Percentiles rank a stretch among this genome's conserved stretches.
These are phyloP conservation scores for maize (Zea mays) DNA, from an alignment of 176 grass and related monocot genomes.

Conservation along the genomic window Zm-B73-REFERENCE-NAM-5.0 NC_050102.1:2644501-2645000, in stretches of 20 bases:
- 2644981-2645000: background rate
- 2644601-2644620: background rate
- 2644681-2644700: slow-evolving; percentile 96
- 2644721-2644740: no score
- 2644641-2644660: no score
- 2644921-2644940: slow-evolving; percentile 6
- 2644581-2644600: background rate
- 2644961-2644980: background rate
- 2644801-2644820: slow-evolving; percentile 97
- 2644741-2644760: background rate
- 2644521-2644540: no score
- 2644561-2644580: background rate
- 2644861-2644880: slow-evolving; percentile 98
- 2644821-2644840: slow-evolving; percentile 99
- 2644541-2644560: no score
- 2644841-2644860: slow-evolving; percentile 84
- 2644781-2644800: slow-evolving; percentile 93
- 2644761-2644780: background rate
- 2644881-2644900: slow-evolving; percentile 99
- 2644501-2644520: no score
- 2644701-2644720: no score
- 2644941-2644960: background rate
- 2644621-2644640: no score
- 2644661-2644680: slow-evolving; percentile 79
- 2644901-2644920: slow-evolving; percentile 95